Base-by-base conservation (phyloP, 2,329 filamentous ascomycete species). In the Ophiocordyceps camponoti-saundersi region DNA sequence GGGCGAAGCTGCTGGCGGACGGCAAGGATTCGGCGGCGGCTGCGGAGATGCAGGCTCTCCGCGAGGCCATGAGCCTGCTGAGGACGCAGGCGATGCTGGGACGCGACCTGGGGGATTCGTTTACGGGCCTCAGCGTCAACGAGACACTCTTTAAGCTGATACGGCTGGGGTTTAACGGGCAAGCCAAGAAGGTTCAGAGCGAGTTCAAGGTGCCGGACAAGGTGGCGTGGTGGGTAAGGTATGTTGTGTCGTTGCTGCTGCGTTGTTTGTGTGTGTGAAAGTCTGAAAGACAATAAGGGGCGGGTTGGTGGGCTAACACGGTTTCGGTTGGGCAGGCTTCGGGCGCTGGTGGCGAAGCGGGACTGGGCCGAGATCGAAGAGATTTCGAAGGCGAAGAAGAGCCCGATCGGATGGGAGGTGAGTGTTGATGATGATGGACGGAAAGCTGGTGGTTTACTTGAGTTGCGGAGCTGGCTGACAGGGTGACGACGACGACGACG, bases 301-400 rank as follows among this genome's bases (percentile, higher is more conserved):
- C 8, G 12, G 21, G 16, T 8, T 30, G 12, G 15, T 13, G 2
- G n/a, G 11, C n/a, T 20, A 8, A 40, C n/a, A 18, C 18, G 36
- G 20, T 26, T 16, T 30, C 23, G 41, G 21, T 47, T 48, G 23
- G 46, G 40, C 49, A 82, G 87, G 51, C 72, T 98, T 26, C 79
- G 90, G 55, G 92, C 89, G 0, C 73, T 96, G 45, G 87, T 98
- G 3, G 84, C 85, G 16, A 87, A 88, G 60, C 76, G 92, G 47
- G 85, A 95, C 59, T 98, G 89, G 88, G 80, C 77, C 46, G 90
- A 95, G 61, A 75, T 98, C 48, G 89, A 96, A 61, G 89, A 95
- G 55, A 76, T 87, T 54, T 76, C 78, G 34, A 84, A 81, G 59
- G 75, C 72, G 57, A 77, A 85, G 58, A 94, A 89, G 63, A 92